These are phyloP conservation scores for Stachybotrys elegans DNA, from an alignment of 2,329 filamentous ascomycete species.

Conservation along the genomic window DNA sequence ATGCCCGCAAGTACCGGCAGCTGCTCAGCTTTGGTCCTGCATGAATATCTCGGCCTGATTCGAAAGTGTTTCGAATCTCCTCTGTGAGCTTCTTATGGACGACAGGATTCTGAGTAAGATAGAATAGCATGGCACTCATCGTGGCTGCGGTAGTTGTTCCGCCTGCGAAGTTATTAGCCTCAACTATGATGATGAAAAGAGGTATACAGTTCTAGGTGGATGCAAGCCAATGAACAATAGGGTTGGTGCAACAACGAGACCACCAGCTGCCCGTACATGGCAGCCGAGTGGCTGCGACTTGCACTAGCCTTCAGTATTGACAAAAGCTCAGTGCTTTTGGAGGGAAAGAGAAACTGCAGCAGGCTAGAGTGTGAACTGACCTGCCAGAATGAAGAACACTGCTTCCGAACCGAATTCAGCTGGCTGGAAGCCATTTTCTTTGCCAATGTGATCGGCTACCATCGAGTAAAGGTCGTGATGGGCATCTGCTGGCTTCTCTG, in stretches of 20 bases:
- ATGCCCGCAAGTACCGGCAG: slow-evolving; percentile 1
- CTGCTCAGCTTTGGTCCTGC: not conserved
- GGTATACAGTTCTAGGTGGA: too few species aligned
- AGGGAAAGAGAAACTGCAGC: too few species aligned
- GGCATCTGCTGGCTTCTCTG: not conserved
- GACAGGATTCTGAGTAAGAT: slow-evolving; percentile 4
- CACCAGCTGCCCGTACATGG: too few species aligned
- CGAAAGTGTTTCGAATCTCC: slow-evolving; percentile 1
- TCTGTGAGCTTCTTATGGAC: not conserved
- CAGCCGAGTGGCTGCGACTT: too few species aligned
- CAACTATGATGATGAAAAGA: too few species aligned
- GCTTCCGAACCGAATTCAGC: not conserved
- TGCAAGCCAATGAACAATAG: too few species aligned
- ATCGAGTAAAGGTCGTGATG: not conserved
- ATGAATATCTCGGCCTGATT: slow-evolving; percentile 6
- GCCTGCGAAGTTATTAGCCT: too few species aligned
- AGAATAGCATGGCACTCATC: not conserved
- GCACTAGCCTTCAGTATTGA: too few species aligned
- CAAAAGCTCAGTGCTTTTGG: too few species aligned
- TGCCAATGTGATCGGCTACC: not conserved
- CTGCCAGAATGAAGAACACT: not conserved
- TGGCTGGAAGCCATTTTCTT: not conserved
- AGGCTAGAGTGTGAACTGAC: too few species aligned
- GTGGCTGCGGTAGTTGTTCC: not conserved
- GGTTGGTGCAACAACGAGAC: too few species aligned